Conservation (phyloP, 2,329 filamentous ascomycete genomes). For the Leptographium wingfieldii region DNA sequence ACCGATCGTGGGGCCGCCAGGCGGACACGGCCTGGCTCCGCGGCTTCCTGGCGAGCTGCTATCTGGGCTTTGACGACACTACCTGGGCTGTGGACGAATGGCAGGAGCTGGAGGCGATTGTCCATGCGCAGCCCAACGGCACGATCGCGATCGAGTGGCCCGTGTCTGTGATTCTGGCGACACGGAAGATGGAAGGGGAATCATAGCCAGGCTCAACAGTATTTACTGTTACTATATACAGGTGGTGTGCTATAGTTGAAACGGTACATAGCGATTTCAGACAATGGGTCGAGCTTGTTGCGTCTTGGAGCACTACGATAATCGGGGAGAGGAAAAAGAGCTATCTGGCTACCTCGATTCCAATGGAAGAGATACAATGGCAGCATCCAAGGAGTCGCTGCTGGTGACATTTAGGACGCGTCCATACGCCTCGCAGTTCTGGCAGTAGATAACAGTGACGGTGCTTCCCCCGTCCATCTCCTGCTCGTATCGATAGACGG, state of each 20-base stretch:
- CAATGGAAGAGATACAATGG: too few relatives aligned
- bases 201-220: too few relatives aligned
- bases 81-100: conserved; percentile 11
- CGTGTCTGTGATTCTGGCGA: conserved; percentile 11
- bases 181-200: background rate
- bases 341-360: background rate
- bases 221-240: too few relatives aligned
- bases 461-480: background rate
- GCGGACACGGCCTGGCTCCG: conserved; percentile 12
- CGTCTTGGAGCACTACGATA: too few relatives aligned
- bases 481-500: background rate
- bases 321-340: background rate
- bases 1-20: conserved; percentile 10
- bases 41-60: conserved; percentile 11
- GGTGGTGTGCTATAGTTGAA: background rate
- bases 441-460: background rate
- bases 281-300: background rate
- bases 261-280: background rate
- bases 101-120: conserved; percentile 10
- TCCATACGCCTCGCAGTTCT: background rate
- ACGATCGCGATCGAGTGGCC: conserved; percentile 11
- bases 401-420: background rate
- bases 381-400: background rate
- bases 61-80: conserved; percentile 11
- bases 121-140: conserved; percentile 4